Evolutionary conservation across 2,329 filamentous ascomycete species (phyloP), one percentile per base, ranked within the genome.

Genomic region (Graphilbum sp.): DNA sequence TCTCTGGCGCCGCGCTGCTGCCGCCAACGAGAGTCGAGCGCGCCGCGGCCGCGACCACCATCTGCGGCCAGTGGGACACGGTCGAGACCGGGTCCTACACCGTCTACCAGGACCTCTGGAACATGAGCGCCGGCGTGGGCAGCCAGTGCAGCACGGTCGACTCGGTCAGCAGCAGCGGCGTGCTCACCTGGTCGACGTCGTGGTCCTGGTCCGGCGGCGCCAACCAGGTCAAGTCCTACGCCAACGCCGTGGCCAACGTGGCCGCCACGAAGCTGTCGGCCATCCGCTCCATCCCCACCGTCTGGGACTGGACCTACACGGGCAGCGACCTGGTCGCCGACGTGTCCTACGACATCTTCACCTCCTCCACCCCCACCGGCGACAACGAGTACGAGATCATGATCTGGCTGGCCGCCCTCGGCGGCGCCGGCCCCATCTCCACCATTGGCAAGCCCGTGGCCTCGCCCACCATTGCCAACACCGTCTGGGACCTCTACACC

Each of bases 291-390:
- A 59, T 64, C 21, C 52, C 55, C 4, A 53, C 55, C 2, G 58
- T 50, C 3, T 57, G 60, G 55, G 44, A 51, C n/a, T 63, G 57
- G 50, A 54, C 49, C 34, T 57, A 59, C 44, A 46, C 47, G 15
- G 55, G 56, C 25, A 48, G 30, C 17, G 47, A 49, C 33, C 40
- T 59, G 37, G 57, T 73, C 20, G 64, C 68, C 30, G 61, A 77
- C 48, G 72, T 78, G 2, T 57, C 71, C 13, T 77, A 75, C 50
- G 71, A 76, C 51, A 54, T 76, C 31, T 77, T 75, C 60, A 71
- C 72, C 24, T 58, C 59, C 13, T 56, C 57, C 15, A 60, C 63
- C 12, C 59, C 60, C 11, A 56, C 63, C 2, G 53, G 52, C 34
- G 50, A 41, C 6, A 49, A 64, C 21, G 57, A 70, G 48, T 75